Base-by-base conservation (phyloP, 257 asterid species). In the Fraxinus americana region DNA sequence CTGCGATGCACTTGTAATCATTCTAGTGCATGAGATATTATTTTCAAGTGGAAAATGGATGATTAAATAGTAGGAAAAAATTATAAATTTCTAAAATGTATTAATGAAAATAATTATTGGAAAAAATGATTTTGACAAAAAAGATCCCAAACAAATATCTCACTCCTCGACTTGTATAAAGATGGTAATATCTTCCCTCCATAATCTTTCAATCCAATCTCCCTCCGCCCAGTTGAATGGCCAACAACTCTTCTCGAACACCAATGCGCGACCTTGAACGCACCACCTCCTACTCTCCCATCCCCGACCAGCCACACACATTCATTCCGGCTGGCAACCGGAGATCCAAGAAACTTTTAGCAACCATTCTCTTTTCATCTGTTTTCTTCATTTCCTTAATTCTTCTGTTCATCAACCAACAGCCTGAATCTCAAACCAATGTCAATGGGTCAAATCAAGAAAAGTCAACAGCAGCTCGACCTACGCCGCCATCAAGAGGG, bases 401-500 rank as follows among this genome's bases (percentile, higher is more conserved):
- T 74, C 78, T 83, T 25, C 38, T 85, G 36, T 75, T 85, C 38
- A 9, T 78, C 67, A 78, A 80, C 45, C 82, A 70, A 2, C 72
- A 48, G 1, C 77, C 82, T 34, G 36, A 67, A 17, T 3, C 21
- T 21, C 86, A 41, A 77, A 54, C 35, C 39, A n/a, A 78, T 23
- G 78, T 61, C 78, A 76, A 39, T 34, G 79, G 74, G 7, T 7
- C 36, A 38, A 34, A 30, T 12, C 30, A 19, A 41, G 54, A 50
- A 69, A 70, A 29, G 66, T 50, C 87, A 32, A 1, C 86, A 75
- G 80, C 77, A 71, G 35, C 52, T 19, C 17, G 30, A 68, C n/a
- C 5, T 29, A 82, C 80, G n/a, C 70, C 77, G 65, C 82, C 83
- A 73, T 90, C 97, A 1, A 85, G 97, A 81, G 96, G 96, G 73